Conservation (phyloP, 2,329 filamentous ascomycete species). For the Cladophialophora psammophila region DNA sequence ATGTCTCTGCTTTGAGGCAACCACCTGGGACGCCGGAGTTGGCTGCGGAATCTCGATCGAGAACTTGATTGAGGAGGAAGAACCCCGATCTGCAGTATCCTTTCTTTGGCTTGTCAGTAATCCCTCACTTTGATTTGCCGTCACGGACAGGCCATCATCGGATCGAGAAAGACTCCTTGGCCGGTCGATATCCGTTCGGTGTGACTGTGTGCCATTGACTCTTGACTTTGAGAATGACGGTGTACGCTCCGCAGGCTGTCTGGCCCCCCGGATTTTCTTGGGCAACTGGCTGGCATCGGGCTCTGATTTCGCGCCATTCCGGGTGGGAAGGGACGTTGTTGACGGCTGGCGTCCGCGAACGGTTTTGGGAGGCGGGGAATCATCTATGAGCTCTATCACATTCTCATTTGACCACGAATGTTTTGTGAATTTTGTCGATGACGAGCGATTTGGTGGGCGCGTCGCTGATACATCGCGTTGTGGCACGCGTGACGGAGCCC, state of each 20-base stretch:
- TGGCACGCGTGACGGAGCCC: background rate
- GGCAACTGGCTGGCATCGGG: background rate
- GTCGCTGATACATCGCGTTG: background rate
- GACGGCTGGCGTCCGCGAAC: background rate
- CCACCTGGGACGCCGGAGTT: background rate
- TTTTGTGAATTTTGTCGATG: background rate
- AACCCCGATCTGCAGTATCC: background rate
- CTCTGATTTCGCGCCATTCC: background rate
- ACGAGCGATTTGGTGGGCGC: background rate
- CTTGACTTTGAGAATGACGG: background rate
- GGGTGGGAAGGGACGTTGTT: background rate
- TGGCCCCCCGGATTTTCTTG: background rate
- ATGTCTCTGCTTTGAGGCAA: background rate
- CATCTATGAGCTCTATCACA: background rate
- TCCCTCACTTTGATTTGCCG: background rate
- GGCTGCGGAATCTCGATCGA: slow-evolving; percentile 3
- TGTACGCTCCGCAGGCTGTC: background rate
- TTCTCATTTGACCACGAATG: background rate
- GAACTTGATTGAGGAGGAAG: background rate
- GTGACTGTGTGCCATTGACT: background rate
- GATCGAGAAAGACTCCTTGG: background rate
- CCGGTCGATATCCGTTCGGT: background rate
- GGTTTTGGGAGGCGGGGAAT: background rate
- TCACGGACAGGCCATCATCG: background rate
- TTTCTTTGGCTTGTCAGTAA: background rate